Percentiles rank a stretch among this genome's conserved stretches.
These are phyloP conservation scores for Colletotrichum zoysiae DNA, from an alignment of 2,329 filamentous ascomycete species.

Conservation along the genomic window DNA sequence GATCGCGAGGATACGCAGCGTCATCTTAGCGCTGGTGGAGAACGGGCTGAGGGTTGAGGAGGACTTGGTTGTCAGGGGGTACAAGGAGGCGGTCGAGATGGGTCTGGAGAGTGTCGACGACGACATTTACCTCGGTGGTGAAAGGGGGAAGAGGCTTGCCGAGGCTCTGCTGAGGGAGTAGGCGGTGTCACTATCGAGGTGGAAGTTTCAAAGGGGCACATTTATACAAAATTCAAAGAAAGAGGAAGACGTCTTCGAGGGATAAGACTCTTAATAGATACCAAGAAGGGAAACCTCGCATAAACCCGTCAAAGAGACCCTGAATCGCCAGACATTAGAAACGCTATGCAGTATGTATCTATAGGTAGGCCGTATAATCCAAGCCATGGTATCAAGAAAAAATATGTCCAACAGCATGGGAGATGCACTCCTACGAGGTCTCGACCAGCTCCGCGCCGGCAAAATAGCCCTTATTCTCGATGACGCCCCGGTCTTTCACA, in stretches of 20 bases:
- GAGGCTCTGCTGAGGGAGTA: slow-evolving; percentile 51
- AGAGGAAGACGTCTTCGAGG: slow-evolving; percentile 12
- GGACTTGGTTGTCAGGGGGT: slow-evolving; percentile 85
- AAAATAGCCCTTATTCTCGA: slow-evolving; percentile 99
- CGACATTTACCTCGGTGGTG: slow-evolving; percentile 71
- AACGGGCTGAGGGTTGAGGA: slow-evolving; percentile 89
- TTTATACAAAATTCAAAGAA: slow-evolving; percentile 5
- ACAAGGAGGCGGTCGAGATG: slow-evolving; percentile 84
- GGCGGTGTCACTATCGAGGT: background rate
- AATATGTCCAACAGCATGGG: slow-evolving; percentile 16
- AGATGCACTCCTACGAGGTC: slow-evolving; percentile 13
- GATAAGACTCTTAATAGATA: slow-evolving; percentile 34
- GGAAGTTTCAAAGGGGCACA: background rate
- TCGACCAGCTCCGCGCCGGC: slow-evolving; percentile 79
- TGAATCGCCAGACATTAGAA: slow-evolving; percentile 36
- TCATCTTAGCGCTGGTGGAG: slow-evolving; percentile 86
- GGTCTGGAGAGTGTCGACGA: slow-evolving; percentile 71
- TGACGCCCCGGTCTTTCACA: slow-evolving; percentile 89
- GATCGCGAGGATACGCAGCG: slow-evolving; percentile 85
- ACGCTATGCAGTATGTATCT: slow-evolving; percentile 40
- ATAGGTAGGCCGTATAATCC: slow-evolving; percentile 29
- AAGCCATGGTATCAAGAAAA: slow-evolving; percentile 40
- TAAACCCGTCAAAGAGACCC: slow-evolving; percentile 24
- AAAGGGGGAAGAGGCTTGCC: slow-evolving; percentile 64
- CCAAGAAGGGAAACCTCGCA: slow-evolving; percentile 19